A percentile compares a stretch with the other conserved stretches of the same genome.
phyloP scores from a whole-genome alignment of 768 basidiomycete species.

The Rhodocollybia butyracea region DNA sequence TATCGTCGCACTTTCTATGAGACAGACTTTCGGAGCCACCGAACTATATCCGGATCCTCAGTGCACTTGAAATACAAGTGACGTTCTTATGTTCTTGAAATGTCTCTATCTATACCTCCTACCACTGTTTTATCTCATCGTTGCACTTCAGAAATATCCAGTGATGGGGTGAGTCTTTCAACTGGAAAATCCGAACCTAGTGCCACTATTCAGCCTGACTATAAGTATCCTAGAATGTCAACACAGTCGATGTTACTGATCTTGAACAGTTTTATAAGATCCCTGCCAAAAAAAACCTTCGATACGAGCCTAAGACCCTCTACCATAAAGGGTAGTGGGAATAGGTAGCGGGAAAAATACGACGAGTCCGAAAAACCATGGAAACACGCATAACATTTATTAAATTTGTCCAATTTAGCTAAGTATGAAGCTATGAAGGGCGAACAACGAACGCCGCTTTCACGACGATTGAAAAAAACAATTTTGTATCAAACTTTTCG shows the following conservation, averaged over 20 bases:
- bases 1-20: constrained; percentile 30
- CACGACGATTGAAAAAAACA: too few species aligned
- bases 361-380: too few species aligned
- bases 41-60: constrained; percentile 35
- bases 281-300: too few species aligned
- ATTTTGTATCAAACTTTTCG: too few species aligned
- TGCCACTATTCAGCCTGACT: neutral
- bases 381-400: too few species aligned
- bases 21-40: constrained; percentile 32
- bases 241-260: constrained; percentile 45
- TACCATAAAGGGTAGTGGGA: too few species aligned
- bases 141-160: constrained; percentile 28
- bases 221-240: constrained; percentile 28
- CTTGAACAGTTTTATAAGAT: too few species aligned
- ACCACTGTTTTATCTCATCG: neutral
- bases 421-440: too few species aligned
- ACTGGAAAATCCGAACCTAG: neutral
- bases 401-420: too few species aligned
- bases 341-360: too few species aligned
- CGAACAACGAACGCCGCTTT: too few species aligned
- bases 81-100: constrained; percentile 47
- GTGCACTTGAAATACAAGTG: constrained; percentile 34
- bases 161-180: constrained; percentile 28
- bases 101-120: constrained; percentile 21
- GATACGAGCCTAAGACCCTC: too few species aligned